Conservation (phyloP, 2,329 filamentous ascomycete species). For the Fusarium keratoplasticum region DNA sequence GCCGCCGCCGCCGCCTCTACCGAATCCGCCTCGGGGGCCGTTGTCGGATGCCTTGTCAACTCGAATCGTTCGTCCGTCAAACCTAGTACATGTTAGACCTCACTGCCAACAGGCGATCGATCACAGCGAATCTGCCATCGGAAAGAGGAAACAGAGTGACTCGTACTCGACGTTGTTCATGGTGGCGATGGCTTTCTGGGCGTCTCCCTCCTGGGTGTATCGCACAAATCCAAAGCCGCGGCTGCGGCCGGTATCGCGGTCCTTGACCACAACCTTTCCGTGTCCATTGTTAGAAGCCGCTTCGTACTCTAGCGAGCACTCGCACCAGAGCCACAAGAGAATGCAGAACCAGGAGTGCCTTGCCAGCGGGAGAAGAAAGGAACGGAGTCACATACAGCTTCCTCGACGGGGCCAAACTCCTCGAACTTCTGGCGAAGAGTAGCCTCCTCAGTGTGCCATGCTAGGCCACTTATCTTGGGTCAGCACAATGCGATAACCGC, state of each 20-base stretch:
- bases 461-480: conserved; percentile 78
- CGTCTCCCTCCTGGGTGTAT: conserved; percentile 81
- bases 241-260: conserved; percentile 95
- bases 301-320: conserved; percentile 26
- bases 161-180: conserved; percentile 94
- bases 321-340: conserved; percentile 32
- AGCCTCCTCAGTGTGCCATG: conserved; percentile 96
- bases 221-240: conserved; percentile 98
- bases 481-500: conserved; percentile 30
- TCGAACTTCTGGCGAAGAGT: conserved; percentile 92
- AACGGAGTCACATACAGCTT: conserved; percentile 79
- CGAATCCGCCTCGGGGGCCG: conserved; percentile 64
- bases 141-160: conserved; percentile 29
- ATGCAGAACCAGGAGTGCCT: conserved; percentile 34
- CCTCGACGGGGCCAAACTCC: conserved; percentile 89
- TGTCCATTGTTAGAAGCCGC: conserved; percentile 33
- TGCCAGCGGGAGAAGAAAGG: conserved; percentile 35
- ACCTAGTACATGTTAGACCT: conserved; percentile 34
- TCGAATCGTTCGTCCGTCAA: conserved; percentile 69
- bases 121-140: conserved; percentile 25
- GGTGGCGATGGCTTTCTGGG: conserved; percentile 77
- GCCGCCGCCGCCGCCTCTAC: conserved; percentile 51
- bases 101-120: neutral
- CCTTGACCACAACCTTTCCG: conserved; percentile 91
- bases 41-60: conserved; percentile 95